These are phyloP conservation scores for Paraphoma sp. DNA, from an alignment of 2,329 filamentous ascomycete genomes.

Conservation along the genomic window DNA sequence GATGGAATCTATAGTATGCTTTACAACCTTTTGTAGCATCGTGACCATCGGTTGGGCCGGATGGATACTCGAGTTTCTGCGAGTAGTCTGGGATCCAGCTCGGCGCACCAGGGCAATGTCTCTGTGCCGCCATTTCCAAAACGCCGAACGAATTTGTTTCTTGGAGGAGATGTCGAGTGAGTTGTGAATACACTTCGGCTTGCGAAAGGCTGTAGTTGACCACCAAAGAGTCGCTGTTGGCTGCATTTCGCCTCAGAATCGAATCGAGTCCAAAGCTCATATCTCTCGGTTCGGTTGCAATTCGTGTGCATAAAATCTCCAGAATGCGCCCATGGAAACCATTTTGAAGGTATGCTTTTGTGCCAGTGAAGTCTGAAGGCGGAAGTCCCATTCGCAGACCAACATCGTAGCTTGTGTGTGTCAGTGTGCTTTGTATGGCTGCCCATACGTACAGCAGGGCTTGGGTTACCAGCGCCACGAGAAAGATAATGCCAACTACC, in stretches of 20 bases:
- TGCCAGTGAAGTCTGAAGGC: neutral
- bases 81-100: conserved; percentile 4
- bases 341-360: neutral
- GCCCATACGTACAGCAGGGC: too few species aligned
- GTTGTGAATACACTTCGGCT: neutral
- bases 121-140: neutral
- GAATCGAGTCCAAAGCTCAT: conserved; percentile 6
- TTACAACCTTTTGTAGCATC: neutral
- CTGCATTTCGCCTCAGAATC: neutral
- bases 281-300: neutral
- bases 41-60: neutral
- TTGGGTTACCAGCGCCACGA: too few species aligned
- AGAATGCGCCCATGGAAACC: neutral
- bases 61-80: neutral
- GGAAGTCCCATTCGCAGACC: too few species aligned
- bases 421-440: too few species aligned
- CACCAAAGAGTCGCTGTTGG: neutral
- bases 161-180: neutral
- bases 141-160: neutral
- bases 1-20: neutral
- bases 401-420: neutral
- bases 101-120: neutral
- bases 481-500: too few species aligned
- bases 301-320: neutral
- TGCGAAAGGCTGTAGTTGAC: neutral